These are phyloP conservation scores for Hevea brasiliensis DNA, from an alignment of 345 rosid genomes.

Conservation along the genomic window DNA sequence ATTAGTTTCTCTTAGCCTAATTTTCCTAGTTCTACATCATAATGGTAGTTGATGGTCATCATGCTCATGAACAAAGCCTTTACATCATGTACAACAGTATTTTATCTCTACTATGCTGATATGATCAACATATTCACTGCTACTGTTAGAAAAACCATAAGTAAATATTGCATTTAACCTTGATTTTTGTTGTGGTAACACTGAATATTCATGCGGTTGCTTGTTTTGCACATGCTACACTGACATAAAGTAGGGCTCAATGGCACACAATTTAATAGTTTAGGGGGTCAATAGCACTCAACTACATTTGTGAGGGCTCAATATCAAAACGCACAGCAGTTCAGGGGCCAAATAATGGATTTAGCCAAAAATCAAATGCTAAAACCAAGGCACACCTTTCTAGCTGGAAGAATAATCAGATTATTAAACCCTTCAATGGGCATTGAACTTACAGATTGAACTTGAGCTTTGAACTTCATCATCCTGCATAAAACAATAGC, in stretches of 20 bases:
- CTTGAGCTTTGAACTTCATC: conserved; percentile 46
- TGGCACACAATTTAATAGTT: background rate
- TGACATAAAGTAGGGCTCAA: no score
- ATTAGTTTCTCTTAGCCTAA: no score
- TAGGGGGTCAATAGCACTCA: background rate
- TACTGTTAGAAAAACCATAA: background rate
- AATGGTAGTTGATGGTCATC: background rate
- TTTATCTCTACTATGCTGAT: background rate
- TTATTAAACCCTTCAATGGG: conserved; percentile 1
- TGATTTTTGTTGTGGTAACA: background rate
- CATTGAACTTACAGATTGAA: conserved; percentile 47
- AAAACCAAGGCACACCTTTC: background rate
- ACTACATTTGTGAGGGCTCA: background rate
- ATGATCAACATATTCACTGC: background rate
- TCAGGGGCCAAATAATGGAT: background rate
- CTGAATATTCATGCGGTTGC: background rate
- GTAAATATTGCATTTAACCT: background rate
- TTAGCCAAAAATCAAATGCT: background rate
- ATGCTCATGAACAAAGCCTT: background rate
- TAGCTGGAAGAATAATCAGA: background rate
- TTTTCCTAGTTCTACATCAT: no score
- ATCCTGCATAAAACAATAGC: conserved; percentile 44
- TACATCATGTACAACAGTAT: background rate
- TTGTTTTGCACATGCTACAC: background rate
- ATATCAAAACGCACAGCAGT: background rate